A percentile compares a stretch with the other conserved stretches of the same genome.
Conservation (phyloP, 2,329 filamentous ascomycete genomes). For the Aspergillus tubingensis region DNA sequence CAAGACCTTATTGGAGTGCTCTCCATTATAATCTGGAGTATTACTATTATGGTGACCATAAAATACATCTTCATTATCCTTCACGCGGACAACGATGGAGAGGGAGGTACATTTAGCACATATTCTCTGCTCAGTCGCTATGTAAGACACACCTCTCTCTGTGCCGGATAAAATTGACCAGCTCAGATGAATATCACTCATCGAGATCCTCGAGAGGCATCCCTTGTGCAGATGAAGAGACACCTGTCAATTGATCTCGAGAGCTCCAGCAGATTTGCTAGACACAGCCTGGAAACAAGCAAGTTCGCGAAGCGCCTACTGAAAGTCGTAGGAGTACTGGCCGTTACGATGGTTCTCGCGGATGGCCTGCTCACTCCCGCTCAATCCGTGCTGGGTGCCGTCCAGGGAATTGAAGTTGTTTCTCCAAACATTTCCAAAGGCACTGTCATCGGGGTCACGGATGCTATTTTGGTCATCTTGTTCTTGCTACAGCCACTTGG, state of each 20-base stretch:
- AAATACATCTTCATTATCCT: conserved; percentile 60
- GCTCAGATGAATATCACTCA: conserved; percentile 54
- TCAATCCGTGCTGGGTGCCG: conserved; percentile 59
- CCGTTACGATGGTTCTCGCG: conserved; percentile 57
- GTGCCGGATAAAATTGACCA: neutral
- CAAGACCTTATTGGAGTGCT: conserved; percentile 56
- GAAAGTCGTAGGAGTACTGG: conserved; percentile 56
- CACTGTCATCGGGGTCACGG: conserved; percentile 54
- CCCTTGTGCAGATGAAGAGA: conserved; percentile 51
- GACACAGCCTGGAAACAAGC: conserved; percentile 52
- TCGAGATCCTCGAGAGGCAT: conserved; percentile 53
- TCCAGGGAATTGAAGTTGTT: conserved; percentile 56
- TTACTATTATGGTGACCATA: conserved; percentile 59
- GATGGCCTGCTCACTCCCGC: conserved; percentile 60
- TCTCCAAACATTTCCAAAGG: conserved; percentile 48
- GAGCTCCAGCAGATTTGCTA: conserved; percentile 44
- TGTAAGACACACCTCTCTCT: conserved; percentile 32
- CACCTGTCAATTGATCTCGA: conserved; percentile 49
- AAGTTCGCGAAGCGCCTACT: conserved; percentile 48
- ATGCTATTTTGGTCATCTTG: conserved; percentile 55
- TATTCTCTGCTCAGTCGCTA: conserved; percentile 57
- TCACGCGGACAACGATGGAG: conserved; percentile 58
- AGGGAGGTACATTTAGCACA: conserved; percentile 59
- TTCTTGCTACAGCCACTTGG: conserved; percentile 60
- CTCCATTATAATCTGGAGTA: conserved; percentile 58